phyloP scores from a whole-genome alignment of 345 rosid genomes.

The Passiflora organensis region DNA sequence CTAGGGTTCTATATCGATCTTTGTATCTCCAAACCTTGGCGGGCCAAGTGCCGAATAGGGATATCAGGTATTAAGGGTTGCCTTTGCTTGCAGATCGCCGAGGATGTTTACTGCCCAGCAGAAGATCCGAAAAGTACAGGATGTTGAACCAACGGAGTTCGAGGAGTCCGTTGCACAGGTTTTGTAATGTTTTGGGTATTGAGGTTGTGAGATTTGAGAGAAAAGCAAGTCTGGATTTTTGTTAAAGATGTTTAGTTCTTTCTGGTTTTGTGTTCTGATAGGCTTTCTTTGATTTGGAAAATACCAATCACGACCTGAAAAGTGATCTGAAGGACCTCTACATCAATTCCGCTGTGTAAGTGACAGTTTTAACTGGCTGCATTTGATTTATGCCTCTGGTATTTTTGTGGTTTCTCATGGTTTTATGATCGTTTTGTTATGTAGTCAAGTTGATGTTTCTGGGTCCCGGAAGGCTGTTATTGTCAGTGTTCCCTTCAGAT shows the following conservation, averaged over 20 bases:
- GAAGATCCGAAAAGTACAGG: conserved; percentile 84
- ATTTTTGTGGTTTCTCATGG: neutral
- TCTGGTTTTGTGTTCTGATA: conserved; percentile 12
- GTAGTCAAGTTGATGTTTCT: conserved; percentile 61
- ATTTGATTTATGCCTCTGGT: neutral
- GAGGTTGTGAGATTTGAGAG: neutral
- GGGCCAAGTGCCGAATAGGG: no score
- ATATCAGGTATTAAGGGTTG: no score
- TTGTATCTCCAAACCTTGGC: no score
- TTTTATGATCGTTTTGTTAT: neutral
- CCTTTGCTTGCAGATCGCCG: conserved; percentile 25
- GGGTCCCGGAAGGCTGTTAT: conserved; percentile 68
- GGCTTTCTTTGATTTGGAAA: conserved; percentile 83
- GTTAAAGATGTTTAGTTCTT: neutral
- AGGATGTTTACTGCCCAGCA: conserved; percentile 70
- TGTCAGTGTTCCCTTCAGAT: conserved; percentile 54
- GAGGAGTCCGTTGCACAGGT: conserved; percentile 88
- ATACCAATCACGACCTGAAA: conserved; percentile 73
- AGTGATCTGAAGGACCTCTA: conserved; percentile 74
- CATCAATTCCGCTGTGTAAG: conserved; percentile 71
- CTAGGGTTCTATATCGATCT: no score
- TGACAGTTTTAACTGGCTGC: neutral
- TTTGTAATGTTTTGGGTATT: neutral
- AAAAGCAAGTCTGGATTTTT: neutral
- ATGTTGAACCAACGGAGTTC: conserved; percentile 70